phyloP scores from a whole-genome alignment of 345 rosid genomes.

The Citrus sinensis region DNA sequence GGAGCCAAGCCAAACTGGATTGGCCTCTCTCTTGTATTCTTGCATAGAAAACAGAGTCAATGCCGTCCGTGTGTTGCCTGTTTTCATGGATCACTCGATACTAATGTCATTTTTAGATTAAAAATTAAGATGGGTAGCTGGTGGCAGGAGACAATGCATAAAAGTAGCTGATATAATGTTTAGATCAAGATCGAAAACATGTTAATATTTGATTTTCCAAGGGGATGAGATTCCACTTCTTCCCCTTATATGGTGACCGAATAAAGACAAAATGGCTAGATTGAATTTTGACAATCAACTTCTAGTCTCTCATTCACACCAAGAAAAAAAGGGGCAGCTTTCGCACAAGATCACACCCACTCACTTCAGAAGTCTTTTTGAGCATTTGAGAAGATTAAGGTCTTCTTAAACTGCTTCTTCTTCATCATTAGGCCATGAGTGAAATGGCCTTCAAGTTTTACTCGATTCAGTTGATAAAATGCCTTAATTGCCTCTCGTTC shows the following conservation, averaged over 20 bases:
- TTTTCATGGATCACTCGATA: neutral
- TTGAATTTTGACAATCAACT: neutral
- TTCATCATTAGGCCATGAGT: neutral
- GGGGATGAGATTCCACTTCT: conserved; percentile 15
- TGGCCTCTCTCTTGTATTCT: neutral
- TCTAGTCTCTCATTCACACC: neutral
- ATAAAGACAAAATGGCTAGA: neutral
- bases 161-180: neutral
- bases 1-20: neutral
- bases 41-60: neutral
- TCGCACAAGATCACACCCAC: conserved; percentile 41
- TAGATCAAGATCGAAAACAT: neutral
- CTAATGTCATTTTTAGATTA: neutral
- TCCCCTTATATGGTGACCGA: neutral
- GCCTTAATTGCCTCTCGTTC: conserved; percentile 11
- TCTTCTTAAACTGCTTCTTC: neutral
- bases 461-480: conserved; percentile 25
- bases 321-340: conserved; percentile 21
- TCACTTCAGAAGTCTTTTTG: conserved; percentile 21
- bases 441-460: conserved; percentile 27
- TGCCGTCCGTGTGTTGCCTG: neutral
- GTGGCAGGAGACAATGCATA: neutral
- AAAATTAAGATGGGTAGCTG: neutral
- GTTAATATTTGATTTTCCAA: neutral
- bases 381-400: conserved; percentile 31